These are phyloP conservation scores for Trametes maxima DNA, from an alignment of 768 basidiomycete species.

Conservation along the genomic window DNA sequence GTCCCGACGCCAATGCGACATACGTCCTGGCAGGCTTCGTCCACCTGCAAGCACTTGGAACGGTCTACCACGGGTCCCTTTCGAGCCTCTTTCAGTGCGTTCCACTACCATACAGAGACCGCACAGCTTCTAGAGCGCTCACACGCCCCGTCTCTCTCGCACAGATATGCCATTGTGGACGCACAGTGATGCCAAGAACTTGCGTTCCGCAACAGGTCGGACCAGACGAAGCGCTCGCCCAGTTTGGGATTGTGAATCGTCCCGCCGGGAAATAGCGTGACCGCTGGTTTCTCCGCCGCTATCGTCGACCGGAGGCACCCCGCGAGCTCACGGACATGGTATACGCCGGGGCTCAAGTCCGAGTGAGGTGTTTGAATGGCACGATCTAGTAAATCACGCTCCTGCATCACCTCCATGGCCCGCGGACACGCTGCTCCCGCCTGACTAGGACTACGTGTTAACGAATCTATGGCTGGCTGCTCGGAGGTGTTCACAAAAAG, in stretches of 20 bases:
- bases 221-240: conserved; percentile 57
- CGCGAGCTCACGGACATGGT: no score
- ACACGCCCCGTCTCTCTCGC: not conserved
- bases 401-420: conserved; percentile 48
- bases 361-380: no score
- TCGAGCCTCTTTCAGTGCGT: conserved; percentile 82
- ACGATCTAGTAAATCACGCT: no score
- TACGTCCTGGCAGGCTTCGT: conserved; percentile 81
- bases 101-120: conserved; percentile 1
- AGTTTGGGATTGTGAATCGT: conserved; percentile 65
- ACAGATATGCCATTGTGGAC: conserved; percentile 84
- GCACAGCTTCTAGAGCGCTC: not conserved
- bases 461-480: conserved; percentile 70
- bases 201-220: conserved; percentile 66
- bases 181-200: conserved; percentile 83
- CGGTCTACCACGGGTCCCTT: conserved; percentile 85
- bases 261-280: conserved; percentile 69
- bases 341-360: no score
- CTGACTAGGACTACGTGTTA: conserved; percentile 84
- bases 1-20: conserved; percentile 71
- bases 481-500: conserved; percentile 63
- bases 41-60: conserved; percentile 74
- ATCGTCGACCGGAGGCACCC: conserved; percentile 67
- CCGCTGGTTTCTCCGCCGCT: conserved; percentile 79
- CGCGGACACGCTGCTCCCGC: conserved; percentile 79